Conservation (phyloP, 2,329 filamentous ascomycete species). For the Stagonosporopsis cucurbitacearum region DNA sequence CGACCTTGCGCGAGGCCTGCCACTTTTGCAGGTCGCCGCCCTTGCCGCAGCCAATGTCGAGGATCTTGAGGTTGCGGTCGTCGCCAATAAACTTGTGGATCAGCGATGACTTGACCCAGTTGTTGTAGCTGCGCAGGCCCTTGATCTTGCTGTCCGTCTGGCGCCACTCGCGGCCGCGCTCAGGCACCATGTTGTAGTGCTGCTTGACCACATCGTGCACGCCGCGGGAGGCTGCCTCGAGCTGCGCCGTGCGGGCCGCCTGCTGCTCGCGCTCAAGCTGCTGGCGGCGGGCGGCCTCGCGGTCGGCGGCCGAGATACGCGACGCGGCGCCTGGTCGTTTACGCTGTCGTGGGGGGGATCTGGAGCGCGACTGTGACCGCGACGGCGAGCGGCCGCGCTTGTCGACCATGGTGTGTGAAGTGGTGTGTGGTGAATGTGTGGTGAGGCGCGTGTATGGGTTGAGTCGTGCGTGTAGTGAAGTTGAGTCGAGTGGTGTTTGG, state of each 20-base stretch:
- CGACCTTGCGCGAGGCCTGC: conserved; percentile 88
- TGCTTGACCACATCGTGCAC: conserved; percentile 87
- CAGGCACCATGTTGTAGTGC: conserved; percentile 95
- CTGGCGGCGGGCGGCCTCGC: conserved; percentile 68
- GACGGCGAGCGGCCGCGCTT: conserved; percentile 36
- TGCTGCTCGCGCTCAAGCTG: conserved; percentile 51
- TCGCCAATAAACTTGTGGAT: conserved; percentile 84
- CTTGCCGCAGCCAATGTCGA: conserved; percentile 97
- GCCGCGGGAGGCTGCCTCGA: conserved; percentile 56
- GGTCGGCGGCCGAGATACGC: conserved; percentile 71
- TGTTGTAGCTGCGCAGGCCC: conserved; percentile 92
- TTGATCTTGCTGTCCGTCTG: conserved; percentile 95
- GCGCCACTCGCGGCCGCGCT: conserved; percentile 92
- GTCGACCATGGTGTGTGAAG: conserved; percentile 30
- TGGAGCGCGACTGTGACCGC: conserved; percentile 47
- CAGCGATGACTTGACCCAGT: conserved; percentile 97
- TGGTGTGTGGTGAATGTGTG: not conserved
- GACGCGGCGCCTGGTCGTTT: conserved; percentile 62
- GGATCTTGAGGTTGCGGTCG: conserved; percentile 70
- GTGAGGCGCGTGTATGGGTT: too few species aligned
- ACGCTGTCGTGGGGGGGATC: conserved; percentile 64
- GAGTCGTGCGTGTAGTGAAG: too few species aligned
- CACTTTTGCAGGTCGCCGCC: conserved; percentile 95
- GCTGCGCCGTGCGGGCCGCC: conserved; percentile 57
- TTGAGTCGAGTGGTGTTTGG: too few species aligned